A percentile compares a stretch with the other conserved stretches of the same genome.
Conservation (phyloP, 2,329 filamentous ascomycete species). For the Atkinsonella hypoxylon region DNA sequence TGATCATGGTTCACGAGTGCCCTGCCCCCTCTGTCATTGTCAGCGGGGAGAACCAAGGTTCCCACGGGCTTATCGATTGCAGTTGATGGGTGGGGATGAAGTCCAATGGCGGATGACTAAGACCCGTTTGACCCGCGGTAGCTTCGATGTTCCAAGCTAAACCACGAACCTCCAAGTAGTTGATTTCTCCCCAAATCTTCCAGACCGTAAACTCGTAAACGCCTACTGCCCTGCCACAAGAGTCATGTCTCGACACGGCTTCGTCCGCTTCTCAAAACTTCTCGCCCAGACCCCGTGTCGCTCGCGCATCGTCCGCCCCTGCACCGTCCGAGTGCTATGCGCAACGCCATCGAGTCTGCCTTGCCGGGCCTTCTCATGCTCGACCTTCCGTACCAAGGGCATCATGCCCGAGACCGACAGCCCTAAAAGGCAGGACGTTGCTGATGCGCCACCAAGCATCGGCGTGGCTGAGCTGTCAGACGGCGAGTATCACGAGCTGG, state of each 20-base stretch:
- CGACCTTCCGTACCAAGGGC: conserved; percentile 27
- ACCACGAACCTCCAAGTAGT: no score
- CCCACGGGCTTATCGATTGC: no score
- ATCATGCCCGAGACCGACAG: conserved; percentile 48
- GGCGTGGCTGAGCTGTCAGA: conserved; percentile 52
- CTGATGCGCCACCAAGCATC: conserved; percentile 26
- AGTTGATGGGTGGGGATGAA: background rate
- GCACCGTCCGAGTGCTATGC: conserved; percentile 4
- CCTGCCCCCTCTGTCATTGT: background rate
- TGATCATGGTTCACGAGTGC: conserved; percentile 60
- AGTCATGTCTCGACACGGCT: conserved; percentile 20
- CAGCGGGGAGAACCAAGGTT: background rate
- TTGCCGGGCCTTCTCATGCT: conserved; percentile 19
- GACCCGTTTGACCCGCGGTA: conserved; percentile 2
- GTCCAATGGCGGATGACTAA: background rate
- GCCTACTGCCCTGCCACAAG: no score
- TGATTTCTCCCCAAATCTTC: no score
- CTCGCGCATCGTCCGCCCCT: conserved; percentile 13
- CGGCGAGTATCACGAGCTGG: conserved; percentile 62
- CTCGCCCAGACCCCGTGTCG: conserved; percentile 22
- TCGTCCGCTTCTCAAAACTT: conserved; percentile 26
- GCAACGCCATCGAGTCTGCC: background rate
- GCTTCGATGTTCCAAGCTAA: background rate
- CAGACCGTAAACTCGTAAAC: no score
- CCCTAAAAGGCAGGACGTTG: conserved; percentile 33